Conservation (phyloP, 2,329 filamentous ascomycete species). For the Lachnellula willkommii region DNA sequence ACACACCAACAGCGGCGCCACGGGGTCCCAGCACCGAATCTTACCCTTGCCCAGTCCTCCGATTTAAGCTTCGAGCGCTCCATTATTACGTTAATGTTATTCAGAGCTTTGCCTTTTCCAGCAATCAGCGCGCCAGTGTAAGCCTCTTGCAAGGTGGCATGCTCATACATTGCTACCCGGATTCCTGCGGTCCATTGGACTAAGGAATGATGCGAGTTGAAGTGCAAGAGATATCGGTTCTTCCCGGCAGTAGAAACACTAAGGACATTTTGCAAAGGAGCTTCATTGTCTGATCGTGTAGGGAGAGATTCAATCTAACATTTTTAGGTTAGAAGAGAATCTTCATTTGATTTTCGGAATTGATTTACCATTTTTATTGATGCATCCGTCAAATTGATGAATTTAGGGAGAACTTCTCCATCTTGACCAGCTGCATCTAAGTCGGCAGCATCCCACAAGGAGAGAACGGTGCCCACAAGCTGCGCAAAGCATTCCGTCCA, state of each 20-base stretch:
- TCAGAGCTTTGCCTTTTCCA: slow-evolving; percentile 82
- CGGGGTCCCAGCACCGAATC: slow-evolving; percentile 91
- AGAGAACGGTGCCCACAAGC: slow-evolving; percentile 88
- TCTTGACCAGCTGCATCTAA: slow-evolving; percentile 82
- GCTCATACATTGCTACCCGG: slow-evolving; percentile 88
- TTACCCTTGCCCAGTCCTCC: slow-evolving; percentile 90
- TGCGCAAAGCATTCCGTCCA: slow-evolving; percentile 98
- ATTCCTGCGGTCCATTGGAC: slow-evolving; percentile 96
- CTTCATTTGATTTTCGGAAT: neutral
- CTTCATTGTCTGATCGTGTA: slow-evolving; percentile 69
- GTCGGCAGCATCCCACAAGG: slow-evolving; percentile 90
- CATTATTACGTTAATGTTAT: slow-evolving; percentile 87
- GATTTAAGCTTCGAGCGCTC: slow-evolving; percentile 70
- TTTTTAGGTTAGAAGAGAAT: slow-evolving; percentile 18
- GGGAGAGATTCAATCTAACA: slow-evolving; percentile 79
- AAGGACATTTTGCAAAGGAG: slow-evolving; percentile 87
- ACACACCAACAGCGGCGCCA: slow-evolving; percentile 98
- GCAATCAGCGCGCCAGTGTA: slow-evolving; percentile 95
- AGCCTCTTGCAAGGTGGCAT: slow-evolving; percentile 87
- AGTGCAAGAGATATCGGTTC: slow-evolving; percentile 92
- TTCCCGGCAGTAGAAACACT: slow-evolving; percentile 93
- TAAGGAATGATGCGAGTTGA: slow-evolving; percentile 88
- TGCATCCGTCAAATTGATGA: slow-evolving; percentile 95
- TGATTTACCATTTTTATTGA: slow-evolving; percentile 87
- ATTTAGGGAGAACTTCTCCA: slow-evolving; percentile 80